Conservation (phyloP, 208 protist species). For the Trypanosoma rangeli region DNA sequence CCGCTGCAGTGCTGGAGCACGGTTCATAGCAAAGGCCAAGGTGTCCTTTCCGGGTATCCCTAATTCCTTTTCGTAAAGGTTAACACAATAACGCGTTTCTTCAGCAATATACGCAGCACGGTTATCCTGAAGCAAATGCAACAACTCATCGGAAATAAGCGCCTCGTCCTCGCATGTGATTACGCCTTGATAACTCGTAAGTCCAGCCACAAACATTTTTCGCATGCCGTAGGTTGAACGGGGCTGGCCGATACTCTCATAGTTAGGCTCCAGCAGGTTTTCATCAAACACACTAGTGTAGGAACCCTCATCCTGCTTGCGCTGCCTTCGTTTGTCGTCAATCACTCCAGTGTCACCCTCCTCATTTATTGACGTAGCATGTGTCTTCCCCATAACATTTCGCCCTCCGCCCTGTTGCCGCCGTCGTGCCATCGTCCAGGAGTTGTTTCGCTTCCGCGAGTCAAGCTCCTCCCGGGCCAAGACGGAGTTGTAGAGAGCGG, state of each 20-base stretch:
- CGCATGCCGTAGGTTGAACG: conserved; percentile 81
- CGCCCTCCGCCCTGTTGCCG: not conserved
- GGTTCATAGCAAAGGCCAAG: conserved; percentile 71
- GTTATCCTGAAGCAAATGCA: conserved; percentile 67
- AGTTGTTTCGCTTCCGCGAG: conserved; percentile 78
- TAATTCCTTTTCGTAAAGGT: conserved; percentile 83
- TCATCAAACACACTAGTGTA: conserved; percentile 57
- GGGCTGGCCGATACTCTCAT: conserved; percentile 69
- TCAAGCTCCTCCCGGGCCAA: conserved; percentile 57
- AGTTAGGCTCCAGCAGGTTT: conserved; percentile 59
- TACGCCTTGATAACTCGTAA: conserved; percentile 83
- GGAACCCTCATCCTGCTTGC: conserved; percentile 48
- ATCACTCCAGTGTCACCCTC: conserved; percentile 28
- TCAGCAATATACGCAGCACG: conserved; percentile 84
- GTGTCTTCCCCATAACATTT: not conserved
- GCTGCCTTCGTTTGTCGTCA: conserved; percentile 47
- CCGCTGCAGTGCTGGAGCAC: conserved; percentile 62
- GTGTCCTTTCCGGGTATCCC: conserved; percentile 82
- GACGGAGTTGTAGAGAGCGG: conserved; percentile 68
- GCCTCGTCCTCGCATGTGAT: conserved; percentile 78
- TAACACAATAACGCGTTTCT: conserved; percentile 89
- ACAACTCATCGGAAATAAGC: conserved; percentile 69
- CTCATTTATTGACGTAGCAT: not conserved
- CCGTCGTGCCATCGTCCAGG: conserved; percentile 50
- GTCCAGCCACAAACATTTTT: conserved; percentile 74